Evolutionary conservation across 495 filamentous ascomycete species (phyloP), one percentile per base, ranked within the genome.

Genomic region (Pseudevernia furfuracea): DNA sequence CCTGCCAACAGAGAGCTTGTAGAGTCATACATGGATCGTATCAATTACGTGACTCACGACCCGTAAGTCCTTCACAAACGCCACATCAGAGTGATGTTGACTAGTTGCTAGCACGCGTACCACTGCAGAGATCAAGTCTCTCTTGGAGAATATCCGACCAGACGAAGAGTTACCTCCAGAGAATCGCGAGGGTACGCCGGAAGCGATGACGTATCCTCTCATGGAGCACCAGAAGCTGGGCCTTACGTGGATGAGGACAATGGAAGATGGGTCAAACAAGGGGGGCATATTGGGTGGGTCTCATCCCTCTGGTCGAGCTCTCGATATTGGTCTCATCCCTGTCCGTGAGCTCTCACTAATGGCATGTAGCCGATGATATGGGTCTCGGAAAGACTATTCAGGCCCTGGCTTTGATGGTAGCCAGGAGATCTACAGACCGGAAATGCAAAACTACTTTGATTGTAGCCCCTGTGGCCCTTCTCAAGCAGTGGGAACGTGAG

Each of bases 351-450:
- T 61, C 7, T 44, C 25, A 38, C 60, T 61, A 37, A 61, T 53
- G 12, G 34, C 14, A 52, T 21, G 17, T 94, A 56, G 91, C 89
- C 6, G 90, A 96, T 71, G 91, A 92, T 59, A 98, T 98, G 94
- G 94, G 94, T 15, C 80, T 98, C 14, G 94, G 94, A 28, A 98
- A 98, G 77, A 98, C 94, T 3, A 88, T 98, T 57, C 89, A 92
- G 67, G 85, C 91, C 21, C 79, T 98, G 30, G 86, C 94, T 3
- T 81, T 98, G 39, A 89, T 98, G 66, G 80, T 93, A 2, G 82
- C 85, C n/a, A 80, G 85, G 34, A 85, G 82, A 19, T 87, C 90
- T 0, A 69, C 74, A 2, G 82, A 92, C 70, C 76, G 75, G n/a
- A 69, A 76, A 12, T 79, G 82, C 62, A 90, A 92, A 77, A 92